Conservation (phyloP, 345 rosid genomes). For the Eucalyptus globulus region DNA sequence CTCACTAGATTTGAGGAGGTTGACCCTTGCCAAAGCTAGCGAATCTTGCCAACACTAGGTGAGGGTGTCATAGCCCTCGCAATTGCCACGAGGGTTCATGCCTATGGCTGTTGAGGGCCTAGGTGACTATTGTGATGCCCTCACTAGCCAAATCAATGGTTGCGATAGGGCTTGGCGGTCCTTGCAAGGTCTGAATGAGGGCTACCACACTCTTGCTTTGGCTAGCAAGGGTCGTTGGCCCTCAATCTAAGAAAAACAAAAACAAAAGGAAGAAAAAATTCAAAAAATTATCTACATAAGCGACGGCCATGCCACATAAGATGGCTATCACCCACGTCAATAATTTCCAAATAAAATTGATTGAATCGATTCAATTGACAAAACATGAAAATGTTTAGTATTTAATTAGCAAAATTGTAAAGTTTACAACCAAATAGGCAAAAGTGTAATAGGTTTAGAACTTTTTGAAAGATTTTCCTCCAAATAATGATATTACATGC, state of each 20-base stretch:
- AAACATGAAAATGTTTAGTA: no score
- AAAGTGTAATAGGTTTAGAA: accelerated
- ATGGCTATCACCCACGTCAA: accelerated
- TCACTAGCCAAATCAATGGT: neutral
- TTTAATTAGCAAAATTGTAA: no score
- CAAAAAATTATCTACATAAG: no score
- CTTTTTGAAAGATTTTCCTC: no score
- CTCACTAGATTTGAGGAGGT: neutral
- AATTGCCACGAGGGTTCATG: accelerated
- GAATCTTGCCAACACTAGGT: accelerated
- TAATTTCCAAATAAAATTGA: neutral
- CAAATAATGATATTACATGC: neutral
- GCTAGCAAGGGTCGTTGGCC: no score
- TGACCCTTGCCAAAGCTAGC: neutral
- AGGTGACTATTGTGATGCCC: neutral
- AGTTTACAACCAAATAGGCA: accelerated
- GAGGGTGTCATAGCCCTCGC: neutral
- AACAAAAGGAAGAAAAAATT: no score
- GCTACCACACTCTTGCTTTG: neutral
- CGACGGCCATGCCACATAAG: neutral
- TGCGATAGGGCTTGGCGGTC: neutral
- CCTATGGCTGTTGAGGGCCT: neutral
- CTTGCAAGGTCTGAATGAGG: neutral
- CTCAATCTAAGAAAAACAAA: no score
- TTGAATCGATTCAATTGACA: accelerated